A percentile compares a stretch with the other conserved stretches of the same genome.
Conservation (phyloP, 768 basidiomycete species). For the Cytidiella melzeri region DNA sequence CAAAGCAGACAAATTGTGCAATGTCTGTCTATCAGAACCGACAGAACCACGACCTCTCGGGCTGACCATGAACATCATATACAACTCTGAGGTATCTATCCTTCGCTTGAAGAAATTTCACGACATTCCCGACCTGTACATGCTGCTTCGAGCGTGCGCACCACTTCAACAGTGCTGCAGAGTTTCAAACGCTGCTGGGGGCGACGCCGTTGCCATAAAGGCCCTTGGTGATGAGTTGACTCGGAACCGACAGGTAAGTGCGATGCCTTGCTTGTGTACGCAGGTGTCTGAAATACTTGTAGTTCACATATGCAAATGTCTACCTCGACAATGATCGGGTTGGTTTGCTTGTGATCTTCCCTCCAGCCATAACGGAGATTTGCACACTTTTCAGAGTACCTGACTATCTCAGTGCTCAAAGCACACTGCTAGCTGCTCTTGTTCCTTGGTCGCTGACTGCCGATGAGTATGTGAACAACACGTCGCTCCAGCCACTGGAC, state of each 20-base stretch:
- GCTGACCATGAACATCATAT: conserved; percentile 43
- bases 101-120: conserved; percentile 44
- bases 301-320: conserved; percentile 48
- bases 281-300: neutral
- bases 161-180: conserved; percentile 47
- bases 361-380: conserved; percentile 31
- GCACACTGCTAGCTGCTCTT: conserved; percentile 36
- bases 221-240: conserved; percentile 42
- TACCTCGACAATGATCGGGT: conserved; percentile 40
- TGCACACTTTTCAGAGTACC: conserved; percentile 37
- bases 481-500: conserved; percentile 18
- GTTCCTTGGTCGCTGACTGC: conserved; percentile 41
- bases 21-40: conserved; percentile 41
- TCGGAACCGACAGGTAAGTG: conserved; percentile 40
- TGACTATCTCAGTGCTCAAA: conserved; percentile 23
- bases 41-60: conserved; percentile 34
- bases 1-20: conserved; percentile 40
- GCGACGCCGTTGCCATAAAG: conserved; percentile 35
- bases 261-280: conserved; percentile 1
- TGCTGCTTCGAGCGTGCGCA: conserved; percentile 45
- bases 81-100: conserved; percentile 33
- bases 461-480: conserved; percentile 23
- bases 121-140: conserved; percentile 38
- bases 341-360: conserved; percentile 54
- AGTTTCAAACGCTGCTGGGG: conserved; percentile 34